These are phyloP conservation scores for Neodidymelliopsis sp. DNA, from an alignment of 2,329 filamentous ascomycete genomes.

Conservation along the genomic window DNA sequence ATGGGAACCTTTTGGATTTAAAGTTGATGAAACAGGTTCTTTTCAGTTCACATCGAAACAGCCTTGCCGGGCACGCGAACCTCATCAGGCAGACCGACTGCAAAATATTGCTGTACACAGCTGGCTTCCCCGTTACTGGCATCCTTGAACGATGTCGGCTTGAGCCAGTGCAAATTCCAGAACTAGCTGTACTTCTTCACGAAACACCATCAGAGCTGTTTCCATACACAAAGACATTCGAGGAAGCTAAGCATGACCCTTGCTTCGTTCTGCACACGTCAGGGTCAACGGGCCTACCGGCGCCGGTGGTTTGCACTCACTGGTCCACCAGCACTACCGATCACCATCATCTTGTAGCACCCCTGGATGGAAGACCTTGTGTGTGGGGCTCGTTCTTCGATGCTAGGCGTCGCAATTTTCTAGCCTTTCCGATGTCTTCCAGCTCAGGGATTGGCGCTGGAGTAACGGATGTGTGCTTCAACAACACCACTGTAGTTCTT, in stretches of 20 bases:
- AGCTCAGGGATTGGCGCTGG: slow-evolving; percentile 28
- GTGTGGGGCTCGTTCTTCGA: slow-evolving; percentile 24
- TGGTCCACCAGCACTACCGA: slow-evolving; percentile 27
- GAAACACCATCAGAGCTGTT: slow-evolving; percentile 23
- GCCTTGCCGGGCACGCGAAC: slow-evolving; percentile 34
- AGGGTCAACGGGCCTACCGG: slow-evolving; percentile 49
- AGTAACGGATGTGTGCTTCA: slow-evolving; percentile 24
- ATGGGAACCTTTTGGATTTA: neutral
- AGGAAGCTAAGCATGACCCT: slow-evolving; percentile 42
- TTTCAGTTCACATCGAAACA: slow-evolving; percentile 38
- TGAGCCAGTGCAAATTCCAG: slow-evolving; percentile 35
- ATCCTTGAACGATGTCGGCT: slow-evolving; percentile 35
- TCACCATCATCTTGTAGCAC: slow-evolving; percentile 27
- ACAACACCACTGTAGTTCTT: slow-evolving; percentile 27
- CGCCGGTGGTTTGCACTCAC: slow-evolving; percentile 46
- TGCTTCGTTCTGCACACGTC: slow-evolving; percentile 49
- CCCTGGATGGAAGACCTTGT: slow-evolving; percentile 26
- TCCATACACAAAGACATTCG: slow-evolving; percentile 36
- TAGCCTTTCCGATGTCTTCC: slow-evolving; percentile 29
- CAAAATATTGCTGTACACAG: slow-evolving; percentile 35
- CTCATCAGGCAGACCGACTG: slow-evolving; percentile 37
- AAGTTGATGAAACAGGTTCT: slow-evolving; percentile 23
- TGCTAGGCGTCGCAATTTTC: slow-evolving; percentile 22
- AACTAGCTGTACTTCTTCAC: slow-evolving; percentile 34
- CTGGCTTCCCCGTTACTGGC: slow-evolving; percentile 29